These are phyloP conservation scores for Isatis tinctoria DNA, from an alignment of 345 rosid species.

Conservation along the genomic window DNA sequence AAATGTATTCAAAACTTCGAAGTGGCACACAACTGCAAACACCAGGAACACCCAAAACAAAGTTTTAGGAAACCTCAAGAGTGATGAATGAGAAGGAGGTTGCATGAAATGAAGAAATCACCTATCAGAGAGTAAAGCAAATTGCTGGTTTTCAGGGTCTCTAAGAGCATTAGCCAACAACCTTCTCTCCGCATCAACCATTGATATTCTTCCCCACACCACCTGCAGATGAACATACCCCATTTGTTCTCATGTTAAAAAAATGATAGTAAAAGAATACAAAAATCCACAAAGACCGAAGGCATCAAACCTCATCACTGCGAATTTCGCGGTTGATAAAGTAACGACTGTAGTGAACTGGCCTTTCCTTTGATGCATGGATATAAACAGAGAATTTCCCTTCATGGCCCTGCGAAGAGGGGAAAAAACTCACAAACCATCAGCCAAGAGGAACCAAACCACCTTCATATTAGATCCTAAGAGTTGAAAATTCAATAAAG, in stretches of 20 bases:
- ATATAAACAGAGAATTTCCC: constrained; percentile 62
- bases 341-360: constrained; percentile 49
- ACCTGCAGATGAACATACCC: constrained; percentile 35
- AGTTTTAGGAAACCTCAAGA: neutral
- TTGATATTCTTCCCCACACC: constrained; percentile 66
- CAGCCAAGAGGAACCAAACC: neutral
- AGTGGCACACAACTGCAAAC: constrained; percentile 89
- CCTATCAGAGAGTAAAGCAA: constrained; percentile 67
- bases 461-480: neutral
- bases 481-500: no score
- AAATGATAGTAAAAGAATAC: neutral
- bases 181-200: constrained; percentile 66
- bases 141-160: constrained; percentile 60
- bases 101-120: neutral
- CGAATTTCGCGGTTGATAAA: constrained; percentile 57
- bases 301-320: constrained; percentile 42
- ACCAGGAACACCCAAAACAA: constrained; percentile 19
- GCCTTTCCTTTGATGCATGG: constrained; percentile 59
- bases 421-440: neutral
- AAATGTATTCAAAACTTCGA: constrained; percentile 77
- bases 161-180: constrained; percentile 52
- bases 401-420: constrained; percentile 53
- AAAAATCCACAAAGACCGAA: neutral
- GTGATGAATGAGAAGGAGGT: neutral
- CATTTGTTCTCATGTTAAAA: neutral